Evolutionary conservation across 495 filamentous ascomycete species (phyloP).

Genomic region (Neurospora tetraspora): DNA sequence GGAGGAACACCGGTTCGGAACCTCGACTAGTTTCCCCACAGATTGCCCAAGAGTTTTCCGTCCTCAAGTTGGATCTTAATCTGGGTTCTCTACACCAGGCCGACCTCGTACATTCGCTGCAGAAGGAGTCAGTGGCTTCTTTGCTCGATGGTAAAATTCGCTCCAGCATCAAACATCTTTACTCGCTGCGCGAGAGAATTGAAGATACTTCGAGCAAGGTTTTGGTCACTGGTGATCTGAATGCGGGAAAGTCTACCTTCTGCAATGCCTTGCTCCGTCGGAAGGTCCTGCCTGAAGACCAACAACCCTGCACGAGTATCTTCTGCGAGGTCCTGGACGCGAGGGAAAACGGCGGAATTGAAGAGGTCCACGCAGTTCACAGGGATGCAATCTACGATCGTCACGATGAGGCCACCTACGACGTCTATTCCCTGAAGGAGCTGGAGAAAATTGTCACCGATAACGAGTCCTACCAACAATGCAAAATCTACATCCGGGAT

Average conservation of each 20-base stretch:
- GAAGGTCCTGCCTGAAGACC: constrained; percentile 90
- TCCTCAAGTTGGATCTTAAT: constrained; percentile 90
- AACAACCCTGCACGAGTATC: constrained; percentile 97
- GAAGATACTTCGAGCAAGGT: constrained; percentile 98
- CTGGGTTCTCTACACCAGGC: constrained; percentile 75
- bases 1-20: constrained; percentile 41
- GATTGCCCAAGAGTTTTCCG: constrained; percentile 90
- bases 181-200: constrained; percentile 79
- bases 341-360: constrained; percentile 76
- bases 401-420: constrained; percentile 87
- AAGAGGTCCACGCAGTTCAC: constrained; percentile 93
- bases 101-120: constrained; percentile 92
- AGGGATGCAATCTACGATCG: constrained; percentile 70
- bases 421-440: constrained; percentile 64
- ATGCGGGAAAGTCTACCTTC: constrained; percentile 97
- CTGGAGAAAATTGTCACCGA: constrained; percentile 86
- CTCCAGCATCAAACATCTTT: constrained; percentile 82
- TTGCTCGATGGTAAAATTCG: constrained; percentile 89
- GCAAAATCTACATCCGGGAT: constrained; percentile 95
- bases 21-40: constrained; percentile 79
- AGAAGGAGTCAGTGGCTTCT: constrained; percentile 81
- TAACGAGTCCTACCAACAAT: constrained; percentile 78
- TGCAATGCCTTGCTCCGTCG: constrained; percentile 90
- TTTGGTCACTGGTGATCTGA: constrained; percentile 91
- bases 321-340: constrained; percentile 96